Base-by-base conservation (phyloP, 306 rosid genomes). In the Argentina anserina region DNA sequence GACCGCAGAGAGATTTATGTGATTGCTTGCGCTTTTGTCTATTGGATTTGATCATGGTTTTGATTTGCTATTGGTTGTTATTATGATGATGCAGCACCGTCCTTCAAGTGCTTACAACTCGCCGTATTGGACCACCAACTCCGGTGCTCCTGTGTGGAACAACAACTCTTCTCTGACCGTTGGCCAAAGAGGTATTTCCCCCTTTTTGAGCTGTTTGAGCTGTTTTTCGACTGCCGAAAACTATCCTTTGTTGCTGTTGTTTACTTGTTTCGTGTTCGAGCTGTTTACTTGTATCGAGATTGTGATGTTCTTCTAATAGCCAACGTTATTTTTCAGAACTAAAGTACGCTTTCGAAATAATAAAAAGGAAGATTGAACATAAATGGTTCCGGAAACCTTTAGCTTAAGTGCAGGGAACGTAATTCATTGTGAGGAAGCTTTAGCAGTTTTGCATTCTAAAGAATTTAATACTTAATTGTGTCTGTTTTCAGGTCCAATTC, bases 81-180 rank as follows among this genome's bases (percentile, higher is more conserved):
- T 33, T 3, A 33, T 33, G 40, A n/a, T 64, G 59, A 45, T 77
- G 75, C 87, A 94, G 98, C 7, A 80, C 77, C 95, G 96, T 13
- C 96, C 98, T 15, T 89, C 98, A 17, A 94, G 97, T 71, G 90
- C 91, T 37, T 82, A 43, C 87, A 77, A 94, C 62, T 80, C 97
- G 3, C 95, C 90, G 0, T 90, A 82, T 83, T 91, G 90, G 90
- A 91, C 98, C 14, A 93, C 98, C 0, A 90, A 93, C 74, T 68
- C 94, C 1, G 98, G 97, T 76, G 97, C 94, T 69, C 98, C 98
- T 0, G 80, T 91, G 37, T 93, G 86, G 87, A 93, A 93, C 90
- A 89, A 93, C 69, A 86, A 91, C 72, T 77, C 87, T 10, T 83
- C 90, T 15, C 55, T 91, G 61, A 87, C 98, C 6, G 82, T 89